phyloP scores from a whole-genome alignment of 768 basidiomycete genomes.

The Amanita inopinata region DNA sequence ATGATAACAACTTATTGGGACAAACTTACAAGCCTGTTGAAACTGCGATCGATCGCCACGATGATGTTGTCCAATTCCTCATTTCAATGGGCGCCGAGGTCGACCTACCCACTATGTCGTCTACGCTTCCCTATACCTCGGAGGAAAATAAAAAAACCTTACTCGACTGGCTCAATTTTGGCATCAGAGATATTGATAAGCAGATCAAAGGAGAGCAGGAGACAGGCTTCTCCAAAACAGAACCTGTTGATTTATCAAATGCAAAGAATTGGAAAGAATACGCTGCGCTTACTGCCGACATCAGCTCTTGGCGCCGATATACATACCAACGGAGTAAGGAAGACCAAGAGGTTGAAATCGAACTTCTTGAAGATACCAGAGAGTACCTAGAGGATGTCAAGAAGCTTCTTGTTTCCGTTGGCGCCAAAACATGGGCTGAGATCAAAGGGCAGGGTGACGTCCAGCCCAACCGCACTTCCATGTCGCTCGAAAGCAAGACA shows the following conservation, averaged over 20 bases:
- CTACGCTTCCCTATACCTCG: background rate
- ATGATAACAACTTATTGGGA: background rate
- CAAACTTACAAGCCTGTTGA: background rate
- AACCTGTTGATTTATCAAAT: background rate
- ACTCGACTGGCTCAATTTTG: slow-evolving; percentile 3
- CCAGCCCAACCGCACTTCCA: background rate
- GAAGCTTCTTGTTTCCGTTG: background rate
- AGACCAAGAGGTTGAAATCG: background rate
- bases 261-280: slow-evolving; percentile 5
- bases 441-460: background rate
- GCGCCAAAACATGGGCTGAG: slow-evolving; percentile 5
- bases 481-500: background rate
- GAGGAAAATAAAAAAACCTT: background rate
- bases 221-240: too few relatives aligned
- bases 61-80: slow-evolving; percentile 1
- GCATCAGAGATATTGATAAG: background rate
- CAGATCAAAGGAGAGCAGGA: background rate
- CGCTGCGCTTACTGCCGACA: background rate
- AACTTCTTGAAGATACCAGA: background rate
- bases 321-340: background rate
- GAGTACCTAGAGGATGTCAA: slow-evolving; percentile 2
- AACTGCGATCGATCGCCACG: background rate
- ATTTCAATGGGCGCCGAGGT: slow-evolving; percentile 1
- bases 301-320: background rate
- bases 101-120: background rate